Percentiles rank a stretch among this genome's conserved stretches.
Evolutionary conservation across 148 eudicot species (phyloP).

Genomic region (Persicaria tinctoria): DNA sequence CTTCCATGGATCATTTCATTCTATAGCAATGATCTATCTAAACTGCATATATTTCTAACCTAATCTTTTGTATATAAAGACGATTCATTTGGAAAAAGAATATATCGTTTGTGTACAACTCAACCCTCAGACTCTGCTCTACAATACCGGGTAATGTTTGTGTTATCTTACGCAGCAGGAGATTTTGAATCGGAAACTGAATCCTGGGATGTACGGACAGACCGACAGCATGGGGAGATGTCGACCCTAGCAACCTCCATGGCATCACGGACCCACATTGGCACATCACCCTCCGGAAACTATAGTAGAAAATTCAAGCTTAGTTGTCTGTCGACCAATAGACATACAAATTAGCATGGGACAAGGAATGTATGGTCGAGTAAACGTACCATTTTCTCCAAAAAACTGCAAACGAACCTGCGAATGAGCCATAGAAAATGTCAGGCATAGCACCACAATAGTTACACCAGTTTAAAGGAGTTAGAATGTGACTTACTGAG

Average conservation of each 20-base stretch:
- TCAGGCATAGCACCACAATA: background rate
- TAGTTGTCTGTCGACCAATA: background rate
- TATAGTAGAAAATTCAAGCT: constrained; percentile 17
- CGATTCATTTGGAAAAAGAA: no score
- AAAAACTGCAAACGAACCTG: constrained; percentile 74
- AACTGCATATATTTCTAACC: no score
- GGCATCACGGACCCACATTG: constrained; percentile 84
- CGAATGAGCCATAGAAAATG: constrained; percentile 11
- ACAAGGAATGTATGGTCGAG: background rate
- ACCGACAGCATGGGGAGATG: constrained; percentile 54
- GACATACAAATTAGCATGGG: background rate
- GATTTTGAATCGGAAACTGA: background rate
- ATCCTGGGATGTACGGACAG: constrained; percentile 9
- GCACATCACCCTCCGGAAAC: constrained; percentile 88
- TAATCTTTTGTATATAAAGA: no score
- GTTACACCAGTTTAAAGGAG: background rate
- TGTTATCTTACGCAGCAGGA: no score
- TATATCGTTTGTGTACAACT: no score
- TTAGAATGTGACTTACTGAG: constrained; percentile 44
- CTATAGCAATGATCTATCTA: no score
- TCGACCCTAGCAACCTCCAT: constrained; percentile 89
- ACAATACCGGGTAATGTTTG: no score
- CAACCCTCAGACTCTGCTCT: no score
- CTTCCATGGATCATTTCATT: no score
- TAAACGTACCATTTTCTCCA: constrained; percentile 66